A percentile compares a stretch with the other conserved stretches of the same genome.
phyloP scores from a whole-genome alignment of 2,329 filamentous ascomycete species.

The Fusarium compactum region DNA sequence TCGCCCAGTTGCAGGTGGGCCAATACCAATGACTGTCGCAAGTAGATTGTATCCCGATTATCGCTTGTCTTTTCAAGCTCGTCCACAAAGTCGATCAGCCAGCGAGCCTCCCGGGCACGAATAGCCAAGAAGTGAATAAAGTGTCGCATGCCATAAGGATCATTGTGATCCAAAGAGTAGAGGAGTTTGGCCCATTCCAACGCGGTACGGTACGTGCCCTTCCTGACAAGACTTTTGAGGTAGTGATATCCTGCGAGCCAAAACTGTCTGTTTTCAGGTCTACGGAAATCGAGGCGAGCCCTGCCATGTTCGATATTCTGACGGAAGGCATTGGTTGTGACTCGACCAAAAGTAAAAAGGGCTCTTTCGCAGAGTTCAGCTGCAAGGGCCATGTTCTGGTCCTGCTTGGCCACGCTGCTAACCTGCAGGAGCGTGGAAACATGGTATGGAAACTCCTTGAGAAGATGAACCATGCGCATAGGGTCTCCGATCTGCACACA shows the following conservation, averaged over 20 bases:
- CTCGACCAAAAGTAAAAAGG: conserved; percentile 92
- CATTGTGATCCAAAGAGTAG: conserved; percentile 77
- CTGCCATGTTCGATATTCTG: conserved; percentile 80
- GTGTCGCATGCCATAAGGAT: conserved; percentile 86
- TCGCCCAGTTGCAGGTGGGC: conserved; percentile 80
- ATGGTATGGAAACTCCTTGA: conserved; percentile 77
- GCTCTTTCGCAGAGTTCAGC: conserved; percentile 91
- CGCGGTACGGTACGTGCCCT: conserved; percentile 93
- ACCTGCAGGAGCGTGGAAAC: conserved; percentile 94
- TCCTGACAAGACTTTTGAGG: conserved; percentile 84
- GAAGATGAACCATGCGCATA: conserved; percentile 80
- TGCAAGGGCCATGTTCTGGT: conserved; percentile 86
- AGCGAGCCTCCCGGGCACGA: conserved; percentile 80
- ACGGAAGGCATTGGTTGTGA: conserved; percentile 84
- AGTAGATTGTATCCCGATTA: conserved; percentile 69
- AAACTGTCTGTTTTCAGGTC: conserved; percentile 91
- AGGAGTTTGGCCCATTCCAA: conserved; percentile 94
- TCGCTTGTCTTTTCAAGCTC: conserved; percentile 53
- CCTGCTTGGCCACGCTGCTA: conserved; percentile 90
- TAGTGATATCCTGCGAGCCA: conserved; percentile 93
- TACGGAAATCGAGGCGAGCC: conserved; percentile 82
- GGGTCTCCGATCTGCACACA: conserved; percentile 88
- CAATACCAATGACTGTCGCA: conserved; percentile 80
- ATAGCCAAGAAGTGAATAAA: conserved; percentile 87
- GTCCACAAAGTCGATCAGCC: conserved; percentile 77